phyloP scores from a whole-genome alignment of 805 yeast species.

The Sugiyamaella boreocaroliniensis region DNA sequence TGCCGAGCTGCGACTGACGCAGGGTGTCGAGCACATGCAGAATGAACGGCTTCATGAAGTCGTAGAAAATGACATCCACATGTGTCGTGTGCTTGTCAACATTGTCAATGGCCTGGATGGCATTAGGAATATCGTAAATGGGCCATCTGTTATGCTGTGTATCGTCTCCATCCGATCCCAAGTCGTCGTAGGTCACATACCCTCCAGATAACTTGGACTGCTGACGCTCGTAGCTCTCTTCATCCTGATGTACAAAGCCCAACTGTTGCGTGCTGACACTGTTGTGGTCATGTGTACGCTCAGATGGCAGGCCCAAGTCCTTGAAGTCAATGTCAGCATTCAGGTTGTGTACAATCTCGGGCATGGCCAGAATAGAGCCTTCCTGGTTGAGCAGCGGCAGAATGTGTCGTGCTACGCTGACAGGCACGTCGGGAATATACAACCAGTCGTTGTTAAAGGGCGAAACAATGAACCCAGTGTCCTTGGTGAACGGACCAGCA shows the following conservation, averaged over 20 bases:
- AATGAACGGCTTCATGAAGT: conserved; percentile 56
- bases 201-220: conserved; percentile 38
- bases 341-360: conserved; percentile 7
- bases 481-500: conserved; percentile 75
- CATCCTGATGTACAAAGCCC: background rate
- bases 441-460: conserved; percentile 84
- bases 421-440: conserved; percentile 52
- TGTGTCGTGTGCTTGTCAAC: conserved; percentile 26
- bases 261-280: background rate
- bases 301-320: conserved; percentile 18
- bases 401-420: conserved; percentile 47
- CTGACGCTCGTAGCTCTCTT: background rate
- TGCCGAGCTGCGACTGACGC: conserved; percentile 15
- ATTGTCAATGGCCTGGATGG: conserved; percentile 47
- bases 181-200: conserved; percentile 75
- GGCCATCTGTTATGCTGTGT: conserved; percentile 55
- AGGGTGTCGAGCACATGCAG: conserved; percentile 38
- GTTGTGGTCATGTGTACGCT: background rate
- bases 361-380: conserved; percentile 37
- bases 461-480: conserved; percentile 73
- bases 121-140: conserved; percentile 67
- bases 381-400: conserved; percentile 50
- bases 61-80: conserved; percentile 72
- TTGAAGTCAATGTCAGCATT: conserved; percentile 6
- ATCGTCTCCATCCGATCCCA: conserved; percentile 83